Percentiles rank a stretch among this genome's conserved stretches.
Conservation (phyloP, 2,329 filamentous ascomycete species). For the Aspergillus uvarum region DNA sequence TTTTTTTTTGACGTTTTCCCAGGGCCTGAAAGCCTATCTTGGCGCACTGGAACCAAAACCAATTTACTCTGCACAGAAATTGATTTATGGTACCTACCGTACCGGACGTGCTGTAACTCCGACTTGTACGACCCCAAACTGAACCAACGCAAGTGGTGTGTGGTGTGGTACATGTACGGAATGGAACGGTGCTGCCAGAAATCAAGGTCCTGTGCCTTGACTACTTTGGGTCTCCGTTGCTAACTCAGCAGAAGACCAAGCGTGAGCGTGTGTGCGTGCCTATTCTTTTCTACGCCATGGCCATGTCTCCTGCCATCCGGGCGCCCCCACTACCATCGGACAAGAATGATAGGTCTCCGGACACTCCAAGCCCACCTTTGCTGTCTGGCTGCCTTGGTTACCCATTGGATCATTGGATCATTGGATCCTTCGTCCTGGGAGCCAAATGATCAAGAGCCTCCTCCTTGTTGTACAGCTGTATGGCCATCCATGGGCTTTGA, state of each 20-base stretch:
- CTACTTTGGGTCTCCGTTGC: background rate
- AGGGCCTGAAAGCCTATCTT: background rate
- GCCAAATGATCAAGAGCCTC: background rate
- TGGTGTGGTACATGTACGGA: conserved; percentile 4
- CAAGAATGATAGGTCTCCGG: conserved; percentile 12
- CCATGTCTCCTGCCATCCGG: conserved; percentile 13
- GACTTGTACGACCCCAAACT: conserved; percentile 1
- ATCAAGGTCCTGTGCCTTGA: background rate
- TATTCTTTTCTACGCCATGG: conserved; percentile 9
- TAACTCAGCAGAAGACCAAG: background rate
- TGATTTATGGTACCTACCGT: background rate
- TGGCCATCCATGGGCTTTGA: background rate
- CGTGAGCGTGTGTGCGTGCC: background rate
- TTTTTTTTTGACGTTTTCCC: background rate
- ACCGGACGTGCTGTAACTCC: conserved; percentile 1
- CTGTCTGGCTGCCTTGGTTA: background rate
- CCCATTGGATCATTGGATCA: too few relatives aligned
- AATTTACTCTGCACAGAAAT: background rate
- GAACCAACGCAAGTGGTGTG: background rate
- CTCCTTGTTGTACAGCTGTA: background rate
- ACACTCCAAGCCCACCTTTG: background rate
- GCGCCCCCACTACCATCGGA: conserved; percentile 12
- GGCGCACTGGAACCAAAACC: background rate
- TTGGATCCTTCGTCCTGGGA: background rate
- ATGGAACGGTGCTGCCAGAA: background rate